Base-by-base conservation (phyloP, 345 rosid species). In the Kernera saxatilis region DNA sequence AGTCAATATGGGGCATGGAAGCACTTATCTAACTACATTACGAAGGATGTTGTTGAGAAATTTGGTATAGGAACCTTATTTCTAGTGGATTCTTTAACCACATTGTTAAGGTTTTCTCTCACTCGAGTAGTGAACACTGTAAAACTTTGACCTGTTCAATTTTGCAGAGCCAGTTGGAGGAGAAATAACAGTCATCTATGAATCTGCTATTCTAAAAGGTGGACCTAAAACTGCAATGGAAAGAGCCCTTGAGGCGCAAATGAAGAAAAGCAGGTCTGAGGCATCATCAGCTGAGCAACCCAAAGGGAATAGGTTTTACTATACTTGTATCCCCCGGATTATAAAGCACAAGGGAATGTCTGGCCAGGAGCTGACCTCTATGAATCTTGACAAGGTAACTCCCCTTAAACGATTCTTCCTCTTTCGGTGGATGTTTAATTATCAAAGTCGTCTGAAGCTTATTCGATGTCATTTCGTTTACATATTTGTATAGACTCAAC, bases 321-420 rank as follows among this genome's bases (percentile, higher is more conserved):
- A 88, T 73, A 91, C 97, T 45, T 39, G 75, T 54, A 82, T 93
- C 75, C 97, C 98, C 33, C 86, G 80, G 58, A 65, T 82, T 44
- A 55, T 93, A 68, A 93, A 91, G 83, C 72, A 67, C 70, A 83
- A 52, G 77, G 98, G 94, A 74, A 82, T 91, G 55, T 74, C 76
- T 56, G 86, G 83, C 43, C 80, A 77, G 37, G 87, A 86, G 76
- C 91, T 93, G 58, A 87, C 98, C 55, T 81, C 90, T 66, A 73
- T 91, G 85, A 93, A 93, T 84, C 90, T 86, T 58, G 98, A 93
- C 94, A 93, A 93, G 93, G 98, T 76, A 78, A 53, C 51, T 26
- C 45, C 22, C 2, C 11, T 30, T 37, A 5, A 43, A n/a, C n/a
- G 9, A 14, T 44, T 18, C 22, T 10, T 19, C 14, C 2, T 66